Base-by-base conservation (phyloP, 306 rosid species). In the Begonia peltatifolia region DNA sequence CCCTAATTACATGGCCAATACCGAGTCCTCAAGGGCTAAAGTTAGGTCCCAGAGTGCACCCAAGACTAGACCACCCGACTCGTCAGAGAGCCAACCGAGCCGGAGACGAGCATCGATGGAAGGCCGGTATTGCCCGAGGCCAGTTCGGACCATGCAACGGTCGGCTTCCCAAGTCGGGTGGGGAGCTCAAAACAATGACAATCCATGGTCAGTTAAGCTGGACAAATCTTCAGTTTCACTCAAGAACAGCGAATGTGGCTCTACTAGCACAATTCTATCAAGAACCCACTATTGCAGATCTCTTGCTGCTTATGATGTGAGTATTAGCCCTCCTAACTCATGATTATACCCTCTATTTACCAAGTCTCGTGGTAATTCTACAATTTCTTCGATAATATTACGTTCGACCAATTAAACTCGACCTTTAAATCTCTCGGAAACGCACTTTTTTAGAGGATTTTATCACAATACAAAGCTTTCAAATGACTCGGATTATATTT, bases 1-100 rank as follows among this genome's bases (percentile, higher is more conserved):
- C 58, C 97, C 99, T 50, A 85, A 67, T 59, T 90, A 90, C 78
- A 90, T 90, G 99, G 86, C 99, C 12, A 90, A 90, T 51, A 90
- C 99, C 0, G 79, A 83, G 64, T 90, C 99, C 8, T 83, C 95
- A 16, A 79, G 68, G 59, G 99, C 99, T 12, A 90, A 86, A 57
- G 95, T 16, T 9, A 66, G 95, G 44, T 90, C 95, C 0, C 95
- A 83, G 2, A 90, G 99, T 17, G 99, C 95, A 3, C 99, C 99
- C 0, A 90, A 83, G 80, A 84, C 79, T 44, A 67, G 99, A 46
- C 95, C 90, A 30, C 38, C 38, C 2, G 99, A 90, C 25, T 44
- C 88, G 2, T 68, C 76, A 0, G 95, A 83, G 68, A 77, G 84
- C 70, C 95, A 79, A 22, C 81, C 67, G 0, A 88, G 93, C 75